Base-by-base conservation (phyloP, 2,329 filamentous ascomycete genomes). In the Sclerotinia trifoliorum region DNA sequence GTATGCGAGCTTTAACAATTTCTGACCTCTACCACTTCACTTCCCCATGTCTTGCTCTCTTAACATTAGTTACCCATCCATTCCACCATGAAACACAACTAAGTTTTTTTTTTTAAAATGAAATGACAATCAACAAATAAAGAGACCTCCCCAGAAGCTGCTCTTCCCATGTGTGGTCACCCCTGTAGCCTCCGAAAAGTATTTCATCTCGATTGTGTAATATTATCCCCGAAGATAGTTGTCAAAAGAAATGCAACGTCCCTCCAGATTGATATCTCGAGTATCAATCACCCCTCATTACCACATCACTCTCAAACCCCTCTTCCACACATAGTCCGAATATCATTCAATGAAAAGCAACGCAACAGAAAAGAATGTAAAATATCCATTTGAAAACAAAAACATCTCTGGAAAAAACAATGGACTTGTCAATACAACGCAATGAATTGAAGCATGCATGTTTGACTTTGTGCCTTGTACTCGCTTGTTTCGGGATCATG, bases 61-160 rank as follows among this genome's bases (percentile, higher is more conserved):
- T 5, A 48, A 61, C 57, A 44, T 48, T 26, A 48, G 57, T 42
- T 48, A 48, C 57, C 21, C 42, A 61, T 61, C 26, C 11, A n/a
- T 48, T 17, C 52, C 57, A 48, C 6, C 57, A 61, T 61, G 57
- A 61, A 61, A 61, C 57, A 46, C 26, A 61, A 61, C 57, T n/a
- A 61, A 48, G 19, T 6, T 61, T 61, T 61, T 44, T 6, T 61
- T 61, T 61, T 44, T 61, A 61, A 61, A 32, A 61, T 48, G 42
- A 61, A 61, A 61, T 19, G 57, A n/a, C 42, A 60, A 60, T 60
- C 42, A 32, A 46, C 24, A 42, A 72, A 69, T 48, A 61, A 74
- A 69, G 69, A 66, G 73, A 73, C 75, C 74, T 75, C 75, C 75
- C 75, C 75, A 75, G 74, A 74, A 75, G 74, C 75, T 70, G 75